A percentile compares a stretch with the other conserved stretches of the same genome.
phyloP scores from a whole-genome alignment of 2,329 filamentous ascomycete species.

The Trichophyton benhamiae region DNA sequence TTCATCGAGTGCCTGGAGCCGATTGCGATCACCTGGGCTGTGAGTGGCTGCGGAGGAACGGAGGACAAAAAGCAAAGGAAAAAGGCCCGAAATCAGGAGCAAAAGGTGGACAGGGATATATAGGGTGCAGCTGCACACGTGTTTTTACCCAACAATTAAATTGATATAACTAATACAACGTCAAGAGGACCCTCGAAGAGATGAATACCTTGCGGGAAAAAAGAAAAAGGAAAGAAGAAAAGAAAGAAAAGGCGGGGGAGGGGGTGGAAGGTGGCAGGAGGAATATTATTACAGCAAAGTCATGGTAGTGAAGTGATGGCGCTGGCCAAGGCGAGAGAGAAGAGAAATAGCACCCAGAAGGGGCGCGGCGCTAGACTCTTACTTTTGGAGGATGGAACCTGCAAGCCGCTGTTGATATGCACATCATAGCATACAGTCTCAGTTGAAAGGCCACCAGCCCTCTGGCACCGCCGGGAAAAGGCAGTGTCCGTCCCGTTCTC shows the following conservation, averaged over 20 bases:
- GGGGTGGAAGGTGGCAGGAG: too few species aligned
- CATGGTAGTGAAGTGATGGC: not conserved
- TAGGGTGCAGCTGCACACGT: not conserved
- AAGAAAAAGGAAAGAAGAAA: not conserved
- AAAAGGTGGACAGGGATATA: not conserved
- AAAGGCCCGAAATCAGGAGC: not conserved
- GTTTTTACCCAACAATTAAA: not conserved
- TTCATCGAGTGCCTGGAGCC: not conserved
- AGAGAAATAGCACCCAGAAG: conserved; percentile 11
- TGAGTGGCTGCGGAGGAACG: not conserved
- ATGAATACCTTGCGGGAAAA: not conserved
- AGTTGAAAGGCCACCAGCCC: conserved; percentile 17
- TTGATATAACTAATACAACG: not conserved
- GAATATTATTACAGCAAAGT: not conserved
- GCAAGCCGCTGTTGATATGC: conserved; percentile 10
- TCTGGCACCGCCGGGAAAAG: conserved; percentile 14
- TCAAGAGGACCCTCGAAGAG: not conserved
- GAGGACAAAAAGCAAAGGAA: not conserved
- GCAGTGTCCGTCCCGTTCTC: conserved; percentile 10
- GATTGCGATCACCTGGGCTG: not conserved
- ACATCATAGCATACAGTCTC: conserved; percentile 15
- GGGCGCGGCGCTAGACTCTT: conserved; percentile 8
- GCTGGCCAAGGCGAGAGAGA: conserved; percentile 8
- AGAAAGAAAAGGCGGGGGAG: not conserved
- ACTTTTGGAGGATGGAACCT: conserved; percentile 11